phyloP scores from a whole-genome alignment of 257 asterid species.

The Gardenia jasminoides region DNA sequence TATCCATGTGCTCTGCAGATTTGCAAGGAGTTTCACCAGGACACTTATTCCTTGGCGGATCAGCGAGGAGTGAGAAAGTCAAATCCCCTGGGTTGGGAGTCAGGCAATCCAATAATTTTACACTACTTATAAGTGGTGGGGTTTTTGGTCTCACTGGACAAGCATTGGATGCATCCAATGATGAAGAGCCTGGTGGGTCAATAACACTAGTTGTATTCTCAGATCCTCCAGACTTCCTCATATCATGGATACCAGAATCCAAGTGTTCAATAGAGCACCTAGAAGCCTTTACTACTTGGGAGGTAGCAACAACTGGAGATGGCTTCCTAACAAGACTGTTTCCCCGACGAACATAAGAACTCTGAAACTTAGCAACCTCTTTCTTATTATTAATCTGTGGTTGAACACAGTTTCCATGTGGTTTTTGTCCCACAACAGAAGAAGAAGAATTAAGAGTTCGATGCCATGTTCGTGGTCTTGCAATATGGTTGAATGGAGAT shows the following conservation, averaged over 20 bases:
- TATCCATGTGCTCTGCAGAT: conserved; percentile 14
- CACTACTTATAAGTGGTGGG: conserved; percentile 22
- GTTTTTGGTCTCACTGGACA: conserved; percentile 40
- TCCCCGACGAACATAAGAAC: conserved; percentile 74
- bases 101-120: conserved; percentile 31
- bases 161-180: conserved; percentile 30
- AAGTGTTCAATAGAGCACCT: conserved; percentile 36
- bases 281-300: conserved; percentile 42
- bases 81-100: conserved; percentile 29
- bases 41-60: conserved; percentile 30
- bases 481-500: conserved; percentile 37
- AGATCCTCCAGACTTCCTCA: conserved; percentile 37
- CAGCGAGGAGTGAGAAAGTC: conserved; percentile 22
- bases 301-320: conserved; percentile 36
- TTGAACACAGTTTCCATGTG: conserved; percentile 29
- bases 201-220: conserved; percentile 27
- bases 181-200: conserved; percentile 24
- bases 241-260: conserved; percentile 26
- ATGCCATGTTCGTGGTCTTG: conserved; percentile 81
- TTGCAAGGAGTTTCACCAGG: conserved; percentile 30
- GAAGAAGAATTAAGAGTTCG: conserved; percentile 44
- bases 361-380: conserved; percentile 29
- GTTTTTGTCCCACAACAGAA: conserved; percentile 37
- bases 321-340: conserved; percentile 78
- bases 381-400: conserved; percentile 35